phyloP scores from a whole-genome alignment of 257 asterid genomes.

The Ajuga chamaepitys region DNA sequence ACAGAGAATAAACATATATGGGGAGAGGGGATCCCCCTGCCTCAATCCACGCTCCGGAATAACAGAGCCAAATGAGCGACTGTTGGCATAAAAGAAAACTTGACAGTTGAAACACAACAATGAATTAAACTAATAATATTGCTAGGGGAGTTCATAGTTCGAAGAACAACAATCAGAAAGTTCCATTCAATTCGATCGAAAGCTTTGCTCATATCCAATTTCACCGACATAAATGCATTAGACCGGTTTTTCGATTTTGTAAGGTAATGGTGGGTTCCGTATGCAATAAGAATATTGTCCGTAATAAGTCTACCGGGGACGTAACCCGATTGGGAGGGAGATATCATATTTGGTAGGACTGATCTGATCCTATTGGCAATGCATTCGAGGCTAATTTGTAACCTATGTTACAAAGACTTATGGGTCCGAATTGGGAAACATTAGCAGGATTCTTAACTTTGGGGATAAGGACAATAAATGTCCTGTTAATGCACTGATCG shows the following conservation, averaged over 20 bases:
- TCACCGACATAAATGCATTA: no score
- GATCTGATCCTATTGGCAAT: background rate
- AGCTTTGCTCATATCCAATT: background rate
- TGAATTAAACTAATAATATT: background rate
- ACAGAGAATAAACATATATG: background rate
- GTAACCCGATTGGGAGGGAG: background rate
- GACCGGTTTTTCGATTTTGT: background rate
- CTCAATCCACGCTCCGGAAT: background rate
- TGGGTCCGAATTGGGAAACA: background rate
- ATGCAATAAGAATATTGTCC: background rate
- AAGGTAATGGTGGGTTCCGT: background rate
- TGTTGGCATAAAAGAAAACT: background rate
- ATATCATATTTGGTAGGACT: background rate
- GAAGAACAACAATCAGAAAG: fast-evolving
- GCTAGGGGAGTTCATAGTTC: background rate
- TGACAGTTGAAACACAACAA: background rate
- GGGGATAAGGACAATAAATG: background rate
- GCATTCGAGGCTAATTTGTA: background rate
- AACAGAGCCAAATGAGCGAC: fast-evolving
- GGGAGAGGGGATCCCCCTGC: background rate
- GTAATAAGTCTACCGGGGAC: background rate
- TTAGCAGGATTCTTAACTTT: background rate
- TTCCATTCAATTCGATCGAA: background rate
- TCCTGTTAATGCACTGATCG: background rate
- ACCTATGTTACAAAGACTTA: background rate